These are phyloP conservation scores for Ampelomyces quisqualis DNA, from an alignment of 2,329 filamentous ascomycete species.

Conservation along the genomic window DNA sequence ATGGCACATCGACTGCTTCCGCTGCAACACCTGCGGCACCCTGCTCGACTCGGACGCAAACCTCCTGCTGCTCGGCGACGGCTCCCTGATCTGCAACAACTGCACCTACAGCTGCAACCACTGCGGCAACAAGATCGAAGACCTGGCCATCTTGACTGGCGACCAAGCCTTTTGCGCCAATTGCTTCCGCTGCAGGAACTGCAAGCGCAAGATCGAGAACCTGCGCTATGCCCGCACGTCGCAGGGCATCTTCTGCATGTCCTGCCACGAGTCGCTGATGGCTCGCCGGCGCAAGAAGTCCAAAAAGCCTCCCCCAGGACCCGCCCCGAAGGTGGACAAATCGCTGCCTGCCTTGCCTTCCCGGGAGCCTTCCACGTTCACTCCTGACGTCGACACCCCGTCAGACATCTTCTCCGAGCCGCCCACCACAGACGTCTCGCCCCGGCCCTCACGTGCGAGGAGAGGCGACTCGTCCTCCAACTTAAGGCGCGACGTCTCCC, in stretches of 20 bases:
- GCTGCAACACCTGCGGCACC: slow-evolving; percentile 92
- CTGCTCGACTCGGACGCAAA: slow-evolving; percentile 98
- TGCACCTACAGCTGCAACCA: slow-evolving; percentile 99
- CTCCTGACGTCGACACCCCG: slow-evolving; percentile 56
- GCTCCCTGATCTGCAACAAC: slow-evolving; percentile 97
- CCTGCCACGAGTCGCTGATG: slow-evolving; percentile 96
- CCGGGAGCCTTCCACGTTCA: slow-evolving; percentile 58
- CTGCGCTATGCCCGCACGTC: slow-evolving; percentile 95
- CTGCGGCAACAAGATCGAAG: slow-evolving; percentile 96
- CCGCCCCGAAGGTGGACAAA: slow-evolving; percentile 73
- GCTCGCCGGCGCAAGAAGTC: slow-evolving; percentile 84
- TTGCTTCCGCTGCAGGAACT: slow-evolving; percentile 96
- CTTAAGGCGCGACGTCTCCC: slow-evolving; percentile 44
- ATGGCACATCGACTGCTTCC: slow-evolving; percentile 99
- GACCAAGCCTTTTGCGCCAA: slow-evolving; percentile 97
- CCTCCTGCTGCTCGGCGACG: slow-evolving; percentile 92
- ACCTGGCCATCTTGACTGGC: slow-evolving; percentile 93
- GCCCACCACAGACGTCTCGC: slow-evolving; percentile 67
- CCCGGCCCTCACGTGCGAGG: slow-evolving; percentile 45
- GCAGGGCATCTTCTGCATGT: slow-evolving; percentile 99
- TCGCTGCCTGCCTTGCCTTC: slow-evolving; percentile 88
- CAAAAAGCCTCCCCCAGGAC: slow-evolving; percentile 52
- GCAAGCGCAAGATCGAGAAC: slow-evolving; percentile 98
- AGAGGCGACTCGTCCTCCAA: slow-evolving; percentile 41
- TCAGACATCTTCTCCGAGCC: slow-evolving; percentile 64